A percentile compares a stretch with the other conserved stretches of the same genome.
phyloP scores from a whole-genome alignment of 106 monocot genomes.

The Platanthera guangdongensis region DNA sequence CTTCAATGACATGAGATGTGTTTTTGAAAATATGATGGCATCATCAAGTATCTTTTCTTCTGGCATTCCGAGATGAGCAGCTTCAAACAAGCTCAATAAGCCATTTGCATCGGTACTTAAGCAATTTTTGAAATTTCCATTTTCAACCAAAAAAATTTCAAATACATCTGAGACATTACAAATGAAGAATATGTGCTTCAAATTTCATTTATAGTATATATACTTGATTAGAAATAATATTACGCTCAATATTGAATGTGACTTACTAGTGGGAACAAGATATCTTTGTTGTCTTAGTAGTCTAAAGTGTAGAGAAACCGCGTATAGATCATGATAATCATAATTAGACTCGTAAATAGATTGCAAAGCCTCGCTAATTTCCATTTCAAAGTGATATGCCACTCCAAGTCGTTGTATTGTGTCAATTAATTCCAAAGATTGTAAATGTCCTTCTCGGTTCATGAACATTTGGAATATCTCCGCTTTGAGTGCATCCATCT shows the following conservation, averaged over 20 bases:
- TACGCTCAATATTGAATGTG: no score
- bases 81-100: conserved; percentile 14
- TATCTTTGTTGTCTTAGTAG: neutral
- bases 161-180: conserved; percentile 6
- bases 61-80: conserved; percentile 3
- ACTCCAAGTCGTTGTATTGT: conserved; percentile 1
- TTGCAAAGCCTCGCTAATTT: neutral
- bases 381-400: conserved; percentile 1
- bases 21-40: conserved; percentile 1
- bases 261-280: neutral
- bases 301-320: conserved; percentile 1
- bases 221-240: no score
- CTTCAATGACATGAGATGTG: neutral
- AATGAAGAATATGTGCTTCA: neutral
- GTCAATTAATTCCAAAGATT: neutral
- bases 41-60: conserved; percentile 7
- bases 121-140: neutral
- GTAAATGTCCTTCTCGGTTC: neutral
- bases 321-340: neutral
- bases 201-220: no score
- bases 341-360: neutral
- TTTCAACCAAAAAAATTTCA: conserved; percentile 7
- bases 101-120: conserved; percentile 2
- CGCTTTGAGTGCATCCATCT: neutral
- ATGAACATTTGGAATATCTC: neutral